Base-by-base conservation (phyloP, 129 eudicot genomes). In the Ambrosia trifida region DNA sequence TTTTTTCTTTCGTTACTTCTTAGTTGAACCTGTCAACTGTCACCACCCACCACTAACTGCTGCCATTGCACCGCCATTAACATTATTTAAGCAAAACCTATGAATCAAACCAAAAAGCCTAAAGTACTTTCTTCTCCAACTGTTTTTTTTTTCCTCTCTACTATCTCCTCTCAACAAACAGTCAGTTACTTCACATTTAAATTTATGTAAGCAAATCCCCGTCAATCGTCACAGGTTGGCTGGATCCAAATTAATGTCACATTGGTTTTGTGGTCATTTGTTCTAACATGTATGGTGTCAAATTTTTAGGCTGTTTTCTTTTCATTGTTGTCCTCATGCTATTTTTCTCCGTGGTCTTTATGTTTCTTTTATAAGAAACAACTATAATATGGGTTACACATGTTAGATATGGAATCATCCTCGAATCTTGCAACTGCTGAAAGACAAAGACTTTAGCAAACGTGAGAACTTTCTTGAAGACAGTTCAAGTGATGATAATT, bases 341-440 rank as follows among this genome's bases (percentile, higher is more conserved):
- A n/a, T n/a, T n/a, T n/a, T n/a, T n/a, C n/a, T n/a, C n/a, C n/a
- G n/a, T n/a, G n/a, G n/a, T n/a, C n/a, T n/a, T n/a, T n/a, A n/a
- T n/a, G n/a, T n/a, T n/a, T n/a, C n/a, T n/a, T n/a, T n/a, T n/a
- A n/a, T n/a, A n/a, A n/a, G n/a, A n/a, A n/a, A n/a, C n/a, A n/a
- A n/a, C n/a, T n/a, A n/a, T n/a, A n/a, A 24, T 69, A 13, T 64
- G 79, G 46, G 13, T 72, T 62, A 16, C 60, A 38, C 24, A 38
- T 64, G 72, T 4, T 76, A 94, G 98, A 90, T 94, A 78, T 94
- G 99, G 97, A 94, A 90, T 81, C 99, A 94, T 86, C 99, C 99
- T 61, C 82, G 97, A 79, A 83, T 94, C 71, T 76, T 94, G 87
- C 90, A 84, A 83, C 74, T 87, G 75, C 75, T 88, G 93, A 83